Percentiles rank a stretch among this genome's conserved stretches.
phyloP scores from a whole-genome alignment of 306 rosid genomes.

The Sophora flavescens region DNA sequence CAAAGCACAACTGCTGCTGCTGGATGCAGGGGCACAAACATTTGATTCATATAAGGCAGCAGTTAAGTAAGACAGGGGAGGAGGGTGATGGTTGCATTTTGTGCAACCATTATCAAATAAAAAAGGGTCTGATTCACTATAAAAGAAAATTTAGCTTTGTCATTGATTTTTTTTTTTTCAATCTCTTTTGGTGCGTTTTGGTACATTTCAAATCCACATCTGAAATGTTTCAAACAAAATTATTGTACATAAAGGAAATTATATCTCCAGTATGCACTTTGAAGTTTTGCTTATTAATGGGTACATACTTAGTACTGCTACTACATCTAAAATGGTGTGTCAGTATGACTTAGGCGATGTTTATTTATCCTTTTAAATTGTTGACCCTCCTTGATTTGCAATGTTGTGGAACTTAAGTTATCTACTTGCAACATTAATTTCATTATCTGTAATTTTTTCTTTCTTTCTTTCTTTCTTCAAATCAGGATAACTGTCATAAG shows the following conservation, averaged over 20 bases:
- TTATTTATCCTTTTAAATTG: neutral
- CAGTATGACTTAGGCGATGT: neutral
- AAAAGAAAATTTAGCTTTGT: neutral
- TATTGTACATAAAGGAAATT: slow-evolving; percentile 12
- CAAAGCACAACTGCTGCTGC: slow-evolving; percentile 14
- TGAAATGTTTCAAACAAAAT: slow-evolving; percentile 23
- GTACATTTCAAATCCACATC: slow-evolving; percentile 11
- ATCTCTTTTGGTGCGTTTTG: neutral
- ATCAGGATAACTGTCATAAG: slow-evolving; percentile 1
- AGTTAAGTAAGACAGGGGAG: neutral
- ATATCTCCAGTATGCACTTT: slow-evolving; percentile 2
- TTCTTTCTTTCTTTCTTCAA: neutral
- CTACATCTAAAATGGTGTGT: slow-evolving; percentile 20
- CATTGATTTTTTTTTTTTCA: neutral
- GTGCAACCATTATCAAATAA: neutral
- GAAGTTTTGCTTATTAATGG: neutral
- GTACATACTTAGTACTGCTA: slow-evolving; percentile 3
- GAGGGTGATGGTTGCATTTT: neutral
- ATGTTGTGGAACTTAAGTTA: slow-evolving; percentile 6
- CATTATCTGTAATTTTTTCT: neutral
- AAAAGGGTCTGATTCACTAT: neutral
- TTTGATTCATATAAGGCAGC: neutral
- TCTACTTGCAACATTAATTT: neutral
- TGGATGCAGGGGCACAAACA: slow-evolving; percentile 1
- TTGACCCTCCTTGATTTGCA: neutral